A percentile compares a stretch with the other conserved stretches of the same genome.
These are phyloP conservation scores for Myxozyma mucilagina DNA, from an alignment of 805 yeast genomes.

Conservation along the genomic window DNA sequence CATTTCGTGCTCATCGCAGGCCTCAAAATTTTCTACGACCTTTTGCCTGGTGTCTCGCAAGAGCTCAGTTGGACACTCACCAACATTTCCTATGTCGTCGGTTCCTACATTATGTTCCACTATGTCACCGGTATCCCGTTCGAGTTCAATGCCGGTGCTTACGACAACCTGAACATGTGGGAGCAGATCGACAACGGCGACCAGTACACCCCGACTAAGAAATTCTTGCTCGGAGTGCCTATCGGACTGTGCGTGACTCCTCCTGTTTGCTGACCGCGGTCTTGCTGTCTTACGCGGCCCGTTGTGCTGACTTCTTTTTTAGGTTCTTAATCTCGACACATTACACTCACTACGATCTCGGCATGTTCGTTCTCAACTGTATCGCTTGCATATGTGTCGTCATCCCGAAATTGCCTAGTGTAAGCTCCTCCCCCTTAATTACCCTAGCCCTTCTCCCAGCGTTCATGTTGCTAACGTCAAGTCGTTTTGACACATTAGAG, in stretches of 20 bases:
- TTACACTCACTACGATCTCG: conserved; percentile 80
- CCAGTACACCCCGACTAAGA: conserved; percentile 94
- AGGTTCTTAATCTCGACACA: conserved; percentile 80
- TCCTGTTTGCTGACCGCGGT: not conserved
- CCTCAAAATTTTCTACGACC: conserved; percentile 72
- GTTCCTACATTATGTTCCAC: conserved; percentile 93
- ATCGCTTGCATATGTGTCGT: conserved; percentile 83
- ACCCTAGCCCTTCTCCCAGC: too few species aligned
- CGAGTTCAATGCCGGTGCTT: conserved; percentile 95
- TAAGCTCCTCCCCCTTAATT: conserved; percentile 6
- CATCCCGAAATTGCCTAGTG: conserved; percentile 78
- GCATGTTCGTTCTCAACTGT: conserved; percentile 75
- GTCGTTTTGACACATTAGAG: conserved; percentile 13
- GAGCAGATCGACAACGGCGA: conserved; percentile 96
- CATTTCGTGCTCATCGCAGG: conserved; percentile 80
- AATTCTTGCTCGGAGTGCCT: conserved; percentile 90
- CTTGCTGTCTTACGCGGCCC: not conserved
- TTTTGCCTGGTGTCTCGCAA: conserved; percentile 74
- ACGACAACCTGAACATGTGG: conserved; percentile 97
- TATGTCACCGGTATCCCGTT: conserved; percentile 96
- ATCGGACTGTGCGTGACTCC: conserved; percentile 53
- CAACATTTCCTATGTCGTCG: conserved; percentile 83
- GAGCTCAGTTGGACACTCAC: conserved; percentile 94
- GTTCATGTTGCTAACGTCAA: not conserved
- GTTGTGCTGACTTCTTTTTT: not conserved